Evolutionary conservation across 202 grass and related monocot species (phyloP).

Genomic region (Alloteropsis angusta): DNA sequence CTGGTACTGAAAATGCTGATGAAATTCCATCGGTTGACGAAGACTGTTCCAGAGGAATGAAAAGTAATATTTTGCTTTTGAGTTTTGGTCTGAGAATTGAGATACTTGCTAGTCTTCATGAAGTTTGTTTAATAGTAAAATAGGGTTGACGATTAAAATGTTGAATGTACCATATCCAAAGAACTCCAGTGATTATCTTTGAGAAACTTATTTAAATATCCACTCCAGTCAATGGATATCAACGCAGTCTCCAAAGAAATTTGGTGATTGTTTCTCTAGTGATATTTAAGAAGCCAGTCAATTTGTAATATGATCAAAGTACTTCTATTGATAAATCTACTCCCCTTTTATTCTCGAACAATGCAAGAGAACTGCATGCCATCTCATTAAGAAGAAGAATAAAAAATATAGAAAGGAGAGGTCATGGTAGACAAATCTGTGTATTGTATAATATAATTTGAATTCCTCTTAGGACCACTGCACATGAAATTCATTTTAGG

Average conservation of each 20-base stretch:
- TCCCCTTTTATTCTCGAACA: too few relatives aligned
- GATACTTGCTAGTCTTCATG: neutral
- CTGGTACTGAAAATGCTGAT: slow-evolving; percentile 36
- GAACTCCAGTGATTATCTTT: neutral
- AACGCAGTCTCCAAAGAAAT: neutral
- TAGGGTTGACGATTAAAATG: neutral
- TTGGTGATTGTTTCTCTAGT: neutral
- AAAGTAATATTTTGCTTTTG: slow-evolving; percentile 51
- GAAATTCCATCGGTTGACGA: slow-evolving; percentile 64
- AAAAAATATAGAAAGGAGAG: too few relatives aligned
- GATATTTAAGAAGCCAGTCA: neutral
- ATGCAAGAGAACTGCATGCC: too few relatives aligned
- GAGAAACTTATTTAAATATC: neutral
- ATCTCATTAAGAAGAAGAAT: too few relatives aligned
- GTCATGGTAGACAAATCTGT: neutral
- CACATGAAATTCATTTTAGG: neutral
- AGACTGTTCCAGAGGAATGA: slow-evolving; percentile 87
- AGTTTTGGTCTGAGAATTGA: neutral
- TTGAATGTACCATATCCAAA: neutral
- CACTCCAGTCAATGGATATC: neutral
- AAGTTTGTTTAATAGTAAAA: slow-evolving; percentile 3
- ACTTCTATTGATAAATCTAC: neutral
- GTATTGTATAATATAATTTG: neutral
- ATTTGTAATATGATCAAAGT: neutral
- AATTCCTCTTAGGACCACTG: neutral